Evolutionary conservation across 2,329 filamentous ascomycete genomes (phyloP).

Genomic region (Graphilbum sp.): DNA sequence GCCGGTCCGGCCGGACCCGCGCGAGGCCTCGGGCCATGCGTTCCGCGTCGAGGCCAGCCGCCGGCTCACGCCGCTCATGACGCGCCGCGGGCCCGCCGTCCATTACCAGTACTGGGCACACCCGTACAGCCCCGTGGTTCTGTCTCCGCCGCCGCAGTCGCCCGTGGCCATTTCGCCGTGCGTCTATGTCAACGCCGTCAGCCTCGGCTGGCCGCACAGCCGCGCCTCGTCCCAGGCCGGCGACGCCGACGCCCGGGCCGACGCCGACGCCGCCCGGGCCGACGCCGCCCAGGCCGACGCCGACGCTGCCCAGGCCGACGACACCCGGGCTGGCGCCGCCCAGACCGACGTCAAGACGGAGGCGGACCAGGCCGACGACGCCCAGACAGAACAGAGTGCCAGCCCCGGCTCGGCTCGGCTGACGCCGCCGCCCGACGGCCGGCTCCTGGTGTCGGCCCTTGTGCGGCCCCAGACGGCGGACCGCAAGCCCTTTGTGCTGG

Average conservation of each 20-base stretch:
- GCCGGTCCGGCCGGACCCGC: too few species aligned
- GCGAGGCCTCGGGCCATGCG: neutral
- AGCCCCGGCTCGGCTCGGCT: neutral
- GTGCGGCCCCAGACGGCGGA: slow-evolving; percentile 24
- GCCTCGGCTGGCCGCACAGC: too few species aligned
- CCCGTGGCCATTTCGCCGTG: slow-evolving; percentile 5
- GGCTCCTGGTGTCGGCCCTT: slow-evolving; percentile 24
- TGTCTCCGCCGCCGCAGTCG: slow-evolving; percentile 2
- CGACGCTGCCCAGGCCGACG: neutral
- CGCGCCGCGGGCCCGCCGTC: neutral
- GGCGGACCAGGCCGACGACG: too few species aligned
- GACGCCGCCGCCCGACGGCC: slow-evolving; percentile 4
- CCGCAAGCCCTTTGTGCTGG: slow-evolving; percentile 28
- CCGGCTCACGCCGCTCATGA: slow-evolving; percentile 5
- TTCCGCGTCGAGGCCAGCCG: neutral
- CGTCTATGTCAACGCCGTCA: slow-evolving; percentile 8
- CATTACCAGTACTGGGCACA: neutral
- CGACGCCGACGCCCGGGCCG: too few species aligned
- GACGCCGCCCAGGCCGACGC: too few species aligned
- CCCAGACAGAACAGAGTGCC: neutral
- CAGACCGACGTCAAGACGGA: neutral
- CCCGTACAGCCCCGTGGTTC: neutral
- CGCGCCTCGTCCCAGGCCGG: too few species aligned
- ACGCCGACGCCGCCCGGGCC: too few species aligned
- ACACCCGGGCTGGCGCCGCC: neutral